phyloP scores from a whole-genome alignment of 768 basidiomycete genomes.

The Kwoniella heveanensis region DNA sequence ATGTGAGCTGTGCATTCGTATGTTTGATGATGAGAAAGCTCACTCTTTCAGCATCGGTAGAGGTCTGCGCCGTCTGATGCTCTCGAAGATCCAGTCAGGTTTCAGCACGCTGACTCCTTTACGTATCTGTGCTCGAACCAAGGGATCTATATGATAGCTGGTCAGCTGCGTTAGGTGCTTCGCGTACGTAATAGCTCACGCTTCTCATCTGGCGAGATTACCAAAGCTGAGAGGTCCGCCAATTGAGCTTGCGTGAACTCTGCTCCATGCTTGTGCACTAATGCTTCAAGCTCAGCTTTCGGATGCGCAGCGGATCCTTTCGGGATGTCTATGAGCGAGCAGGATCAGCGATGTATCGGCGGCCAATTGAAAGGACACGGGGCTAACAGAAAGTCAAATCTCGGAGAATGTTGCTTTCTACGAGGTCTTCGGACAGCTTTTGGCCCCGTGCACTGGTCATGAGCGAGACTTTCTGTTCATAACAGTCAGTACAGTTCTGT shows the following conservation, averaged over 20 bases:
- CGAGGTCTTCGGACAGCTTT: slow-evolving; percentile 64
- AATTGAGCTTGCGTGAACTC: slow-evolving; percentile 50
- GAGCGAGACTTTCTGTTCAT: slow-evolving; percentile 38
- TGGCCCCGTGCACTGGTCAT: slow-evolving; percentile 62
- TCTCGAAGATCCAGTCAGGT: slow-evolving; percentile 81
- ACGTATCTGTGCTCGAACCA: slow-evolving; percentile 63
- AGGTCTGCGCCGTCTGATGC: slow-evolving; percentile 64
- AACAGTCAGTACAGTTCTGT: slow-evolving; percentile 1
- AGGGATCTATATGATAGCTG: slow-evolving; percentile 28
- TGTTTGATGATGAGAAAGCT: background rate
- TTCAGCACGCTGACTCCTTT: slow-evolving; percentile 71
- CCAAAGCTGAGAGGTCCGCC: slow-evolving; percentile 56
- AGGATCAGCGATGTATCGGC: background rate
- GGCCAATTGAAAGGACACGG: background rate
- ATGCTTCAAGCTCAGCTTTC: slow-evolving; percentile 68
- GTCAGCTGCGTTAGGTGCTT: background rate
- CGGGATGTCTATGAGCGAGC: slow-evolving; percentile 37
- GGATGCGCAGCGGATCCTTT: slow-evolving; percentile 70
- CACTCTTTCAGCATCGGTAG: slow-evolving; percentile 72
- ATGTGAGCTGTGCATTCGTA: background rate
- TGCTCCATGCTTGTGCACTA: slow-evolving; percentile 58
- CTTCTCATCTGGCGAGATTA: slow-evolving; percentile 68
- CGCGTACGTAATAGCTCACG: slow-evolving; percentile 60
- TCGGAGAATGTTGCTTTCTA: slow-evolving; percentile 69
- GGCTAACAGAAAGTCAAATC: slow-evolving; percentile 77